Conservation (phyloP, 2,329 filamentous ascomycete species). For the Penicillium sp. region DNA sequence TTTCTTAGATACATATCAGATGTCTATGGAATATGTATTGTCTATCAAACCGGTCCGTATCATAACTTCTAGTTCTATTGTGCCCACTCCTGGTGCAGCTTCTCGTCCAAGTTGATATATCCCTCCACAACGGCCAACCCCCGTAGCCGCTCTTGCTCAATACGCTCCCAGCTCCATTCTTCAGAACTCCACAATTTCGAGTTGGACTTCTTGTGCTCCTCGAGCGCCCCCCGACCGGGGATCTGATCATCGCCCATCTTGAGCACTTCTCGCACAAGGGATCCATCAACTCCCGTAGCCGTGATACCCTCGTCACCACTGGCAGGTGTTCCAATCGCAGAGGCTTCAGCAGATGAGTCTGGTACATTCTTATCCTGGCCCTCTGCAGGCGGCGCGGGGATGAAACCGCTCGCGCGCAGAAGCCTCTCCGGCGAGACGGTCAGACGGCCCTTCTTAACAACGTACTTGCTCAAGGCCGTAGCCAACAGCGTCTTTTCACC, state of each 20-base stretch:
- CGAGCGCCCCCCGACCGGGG: conserved; percentile 25
- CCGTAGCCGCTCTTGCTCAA: conserved; percentile 54
- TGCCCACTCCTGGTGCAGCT: conserved; percentile 48
- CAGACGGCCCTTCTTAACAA: conserved; percentile 73
- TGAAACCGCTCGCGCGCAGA: conserved; percentile 64
- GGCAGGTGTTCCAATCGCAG: conserved; percentile 31
- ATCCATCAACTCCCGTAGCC: conserved; percentile 33
- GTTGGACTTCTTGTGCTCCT: conserved; percentile 32
- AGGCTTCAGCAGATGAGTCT: conserved; percentile 23
- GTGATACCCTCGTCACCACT: conserved; percentile 31
- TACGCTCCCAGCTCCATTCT: conserved; percentile 57
- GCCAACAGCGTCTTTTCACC: conserved; percentile 64
- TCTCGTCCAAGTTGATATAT: conserved; percentile 52
- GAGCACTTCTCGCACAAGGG: conserved; percentile 36
- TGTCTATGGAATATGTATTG: background rate
- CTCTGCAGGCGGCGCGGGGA: conserved; percentile 68
- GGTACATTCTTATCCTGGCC: conserved; percentile 17
- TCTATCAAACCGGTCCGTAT: background rate
- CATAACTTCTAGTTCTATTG: conserved; percentile 2
- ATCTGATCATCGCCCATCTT: conserved; percentile 31
- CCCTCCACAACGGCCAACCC: conserved; percentile 54
- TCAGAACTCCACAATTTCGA: conserved; percentile 32
- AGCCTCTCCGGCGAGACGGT: conserved; percentile 79
- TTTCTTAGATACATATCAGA: too few relatives aligned
- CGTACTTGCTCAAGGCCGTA: conserved; percentile 72